Base-by-base conservation (phyloP, 768 basidiomycete genomes). In the Rhodosporidiobolus sp. region DNA sequence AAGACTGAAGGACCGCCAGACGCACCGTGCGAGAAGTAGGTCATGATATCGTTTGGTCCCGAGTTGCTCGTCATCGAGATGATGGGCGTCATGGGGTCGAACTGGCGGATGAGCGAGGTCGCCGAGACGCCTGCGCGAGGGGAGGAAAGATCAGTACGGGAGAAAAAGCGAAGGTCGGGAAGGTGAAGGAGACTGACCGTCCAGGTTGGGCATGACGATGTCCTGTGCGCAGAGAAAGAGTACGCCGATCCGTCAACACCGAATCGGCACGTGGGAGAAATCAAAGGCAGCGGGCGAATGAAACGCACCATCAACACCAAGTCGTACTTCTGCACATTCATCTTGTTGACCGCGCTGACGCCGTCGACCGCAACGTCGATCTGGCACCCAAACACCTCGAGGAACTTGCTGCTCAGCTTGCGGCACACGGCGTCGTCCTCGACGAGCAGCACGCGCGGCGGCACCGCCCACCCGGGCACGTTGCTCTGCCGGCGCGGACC, bases 21-120 rank as follows among this genome's bases (percentile, higher is more conserved):
- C 84, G 52, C 50, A 84, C 86, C 90, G 53, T 88, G 88, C 38
- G 89, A 88, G 80, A 89, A 90, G 79, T 94, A 95, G 14, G 88
- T 91, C 87, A 94, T 88, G 73, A 95, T 89, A 81, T 95, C 90
- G 81, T 90, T 89, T 35, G 94, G 93, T 77, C 92, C 90, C 65
- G 91, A 92, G 81, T 94, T 95, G 78, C 88, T 89, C 63, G 94
- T 98, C 95, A 98, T 98, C 32, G 93, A 95, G 75, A 98, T 96
- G 80, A 98, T 97, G 9, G 95, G 95, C 53, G 94, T 96, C 83
- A 89, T 89, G 69, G 88, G 87, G 82, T 97, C 94, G 79, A 97
- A 98, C 82, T 94, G 91, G 26, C 95, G 86, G 76, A 98, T 96
- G 77, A 97, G 81, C 68, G 88, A 92, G 49, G 95, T 97, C 17